Evolutionary conservation across 768 basidiomycete species (phyloP), one percentile per base, ranked within the genome.

Genomic region (Strobilomyces echinocephalus): DNA sequence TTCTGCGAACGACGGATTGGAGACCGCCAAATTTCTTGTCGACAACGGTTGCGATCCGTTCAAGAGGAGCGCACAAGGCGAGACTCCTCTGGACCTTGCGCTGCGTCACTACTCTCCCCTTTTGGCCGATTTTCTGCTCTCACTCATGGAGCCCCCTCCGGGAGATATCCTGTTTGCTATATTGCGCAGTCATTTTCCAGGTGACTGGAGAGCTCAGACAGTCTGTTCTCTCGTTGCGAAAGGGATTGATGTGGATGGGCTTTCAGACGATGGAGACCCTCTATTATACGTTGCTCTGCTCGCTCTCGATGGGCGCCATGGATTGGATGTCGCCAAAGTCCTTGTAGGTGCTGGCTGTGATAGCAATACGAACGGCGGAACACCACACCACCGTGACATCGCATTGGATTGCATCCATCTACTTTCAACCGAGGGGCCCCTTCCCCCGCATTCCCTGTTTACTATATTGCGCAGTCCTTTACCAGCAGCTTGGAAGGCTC

Each of bases 301-400:
- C 9, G 3, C 10, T 20, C 40, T 41, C 10, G 40, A 21, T 20
- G 40, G 21, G 40, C 1, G 15, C 10, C 40, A 24, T 3, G 40
- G 9, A 4, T 21, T 41, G 21, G 11, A 41, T 2, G 40, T 41
- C 4, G 43, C 8, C 8, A 46, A 50, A 31, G 3, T 41, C 6
- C 49, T 62, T 7, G 21, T 57, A 1, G 45, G 11, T 0, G 49
- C 33, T 28, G 62, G 58, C 3, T 57, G 54, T 12, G 28, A 60
- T 11, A 9, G 1, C 4, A 30, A 31, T 31, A 4, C 2, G 1
- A 3, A 6, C 0, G 46, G 49, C 1, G 35, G 41, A 5, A 50
- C 54, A 16, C 18, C 54, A 4, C 36, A 60, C 8, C 31, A n/a
- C n/a, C n/a, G n/a, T n/a, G n/a, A 60, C 1, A 9, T 49, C 5